phyloP scores from a whole-genome alignment of 106 monocot species.

The Alisma plantagoaquatica region DNA sequence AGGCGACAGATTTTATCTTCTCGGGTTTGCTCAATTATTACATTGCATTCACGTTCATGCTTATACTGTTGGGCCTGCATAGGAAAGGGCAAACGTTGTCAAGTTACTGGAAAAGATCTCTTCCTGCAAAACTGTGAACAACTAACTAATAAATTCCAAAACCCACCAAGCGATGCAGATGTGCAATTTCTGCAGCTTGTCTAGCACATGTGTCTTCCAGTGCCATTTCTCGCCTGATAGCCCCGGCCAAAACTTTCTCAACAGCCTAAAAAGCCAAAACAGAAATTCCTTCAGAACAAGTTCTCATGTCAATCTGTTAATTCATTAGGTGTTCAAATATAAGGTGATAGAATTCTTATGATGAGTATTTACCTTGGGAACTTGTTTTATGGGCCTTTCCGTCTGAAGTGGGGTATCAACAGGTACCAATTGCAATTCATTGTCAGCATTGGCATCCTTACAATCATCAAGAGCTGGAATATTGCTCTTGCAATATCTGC shows the following conservation, averaged over 20 bases:
- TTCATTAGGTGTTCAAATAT: too few species aligned
- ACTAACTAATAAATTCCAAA: too few species aligned
- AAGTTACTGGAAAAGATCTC: too few species aligned
- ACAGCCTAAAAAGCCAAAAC: constrained; percentile 46
- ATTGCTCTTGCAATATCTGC: constrained; percentile 45
- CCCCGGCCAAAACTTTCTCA: constrained; percentile 91
- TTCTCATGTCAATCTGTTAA: too few species aligned
- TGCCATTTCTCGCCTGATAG: constrained; percentile 93
- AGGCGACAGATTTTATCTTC: constrained; percentile 88
- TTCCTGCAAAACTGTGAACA: too few species aligned
- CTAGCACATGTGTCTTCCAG: constrained; percentile 67
- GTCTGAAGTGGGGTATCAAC: constrained; percentile 26
- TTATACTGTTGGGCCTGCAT: constrained; percentile 90
- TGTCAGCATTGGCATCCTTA: constrained; percentile 23
- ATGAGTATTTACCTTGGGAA: constrained; percentile 52
- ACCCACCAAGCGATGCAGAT: constrained; percentile 74
- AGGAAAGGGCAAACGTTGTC: background rate
- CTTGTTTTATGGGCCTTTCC: constrained; percentile 34
- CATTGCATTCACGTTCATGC: constrained; percentile 92
- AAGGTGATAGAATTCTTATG: too few species aligned
- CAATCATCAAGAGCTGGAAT: constrained; percentile 23
- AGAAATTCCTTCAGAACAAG: too few species aligned
- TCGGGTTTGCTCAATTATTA: constrained; percentile 60
- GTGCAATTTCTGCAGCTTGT: constrained; percentile 77
- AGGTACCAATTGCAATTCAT: constrained; percentile 53